Percentiles rank a stretch among this genome's conserved stretches.
These are phyloP conservation scores for Apostasia ramifera DNA, from an alignment of 106 monocot genomes.

Conservation along the genomic window DNA sequence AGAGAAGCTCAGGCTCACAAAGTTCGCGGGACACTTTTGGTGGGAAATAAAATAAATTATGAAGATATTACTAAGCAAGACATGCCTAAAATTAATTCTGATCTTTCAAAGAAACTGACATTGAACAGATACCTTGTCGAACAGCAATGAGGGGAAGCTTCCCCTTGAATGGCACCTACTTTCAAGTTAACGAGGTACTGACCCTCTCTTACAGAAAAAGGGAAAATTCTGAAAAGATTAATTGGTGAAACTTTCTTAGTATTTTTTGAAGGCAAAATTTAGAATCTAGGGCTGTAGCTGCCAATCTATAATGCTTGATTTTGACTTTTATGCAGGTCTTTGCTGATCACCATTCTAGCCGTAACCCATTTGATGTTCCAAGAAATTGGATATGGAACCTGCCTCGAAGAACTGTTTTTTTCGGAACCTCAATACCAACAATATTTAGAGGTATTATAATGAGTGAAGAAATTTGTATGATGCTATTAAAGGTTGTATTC, in stretches of 20 bases:
- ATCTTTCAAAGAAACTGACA: background rate
- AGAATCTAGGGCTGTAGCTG: background rate
- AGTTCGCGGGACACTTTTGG: slow-evolving; percentile 65
- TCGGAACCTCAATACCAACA: slow-evolving; percentile 30
- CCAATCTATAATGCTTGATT: background rate
- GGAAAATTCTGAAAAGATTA: background rate
- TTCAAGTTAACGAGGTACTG: slow-evolving; percentile 27
- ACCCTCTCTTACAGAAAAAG: background rate
- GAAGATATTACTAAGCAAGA: background rate
- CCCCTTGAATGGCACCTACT: slow-evolving; percentile 29
- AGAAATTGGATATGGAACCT: slow-evolving; percentile 49
- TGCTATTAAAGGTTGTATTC: background rate
- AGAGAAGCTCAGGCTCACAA: slow-evolving; percentile 45
- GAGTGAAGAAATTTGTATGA: background rate
- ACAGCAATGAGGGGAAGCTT: slow-evolving; percentile 31
- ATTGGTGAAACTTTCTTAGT: background rate
- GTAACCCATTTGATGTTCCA: slow-evolving; percentile 36
- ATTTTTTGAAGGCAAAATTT: background rate
- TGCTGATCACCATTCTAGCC: slow-evolving; percentile 54
- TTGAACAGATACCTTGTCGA: slow-evolving; percentile 26
- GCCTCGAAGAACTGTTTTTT: slow-evolving; percentile 44
- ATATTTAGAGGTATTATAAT: slow-evolving; percentile 43
- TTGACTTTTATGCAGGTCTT: slow-evolving; percentile 33
- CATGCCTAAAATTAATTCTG: no score
- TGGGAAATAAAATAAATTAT: slow-evolving; percentile 6